Evolutionary conservation across 1,284 basidiomycete species (phyloP).

Genomic region (Trametes pubescens): DNA sequence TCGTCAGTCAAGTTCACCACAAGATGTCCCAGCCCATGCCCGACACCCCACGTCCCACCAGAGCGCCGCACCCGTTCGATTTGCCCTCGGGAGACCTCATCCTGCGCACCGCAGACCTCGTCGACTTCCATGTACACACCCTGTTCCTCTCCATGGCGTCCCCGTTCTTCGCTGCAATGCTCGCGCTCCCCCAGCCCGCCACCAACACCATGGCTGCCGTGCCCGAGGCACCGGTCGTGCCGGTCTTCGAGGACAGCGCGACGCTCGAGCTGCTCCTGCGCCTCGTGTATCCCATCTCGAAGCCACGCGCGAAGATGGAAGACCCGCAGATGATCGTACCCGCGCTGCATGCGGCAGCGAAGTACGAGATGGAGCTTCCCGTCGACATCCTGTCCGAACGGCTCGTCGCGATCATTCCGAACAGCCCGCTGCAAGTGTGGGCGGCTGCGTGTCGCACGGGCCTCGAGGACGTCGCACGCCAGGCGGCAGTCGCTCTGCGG

Average conservation of each 20-base stretch:
- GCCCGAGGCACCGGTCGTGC: slow-evolving; percentile 1
- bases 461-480: slow-evolving; percentile 24
- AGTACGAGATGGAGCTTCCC: slow-evolving; percentile 33
- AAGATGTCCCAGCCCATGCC: neutral
- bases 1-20: neutral
- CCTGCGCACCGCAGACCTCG: slow-evolving; percentile 37
- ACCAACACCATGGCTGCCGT: neutral
- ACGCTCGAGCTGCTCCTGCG: slow-evolving; percentile 29
- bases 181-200: neutral
- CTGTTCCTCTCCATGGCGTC: slow-evolving; percentile 31
- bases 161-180: slow-evolving; percentile 31
- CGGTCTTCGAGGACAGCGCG: slow-evolving; percentile 20
- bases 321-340: slow-evolving; percentile 9
- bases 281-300: slow-evolving; percentile 32
- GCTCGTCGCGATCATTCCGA: slow-evolving; percentile 16
- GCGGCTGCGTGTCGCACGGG: slow-evolving; percentile 27
- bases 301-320: slow-evolving; percentile 13
- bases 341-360: slow-evolving; percentile 26
- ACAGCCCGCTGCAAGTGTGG: slow-evolving; percentile 26
- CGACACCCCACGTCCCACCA: neutral
- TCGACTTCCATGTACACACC: slow-evolving; percentile 27
- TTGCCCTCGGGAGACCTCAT: slow-evolving; percentile 38
- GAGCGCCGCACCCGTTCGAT: slow-evolving; percentile 20
- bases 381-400: slow-evolving; percentile 13
- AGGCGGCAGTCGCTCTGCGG: slow-evolving; percentile 13